A percentile compares a stretch with the other conserved stretches of the same genome.
These are phyloP conservation scores for Scutellaria galericulata DNA, from an alignment of 257 asterid species.

Conservation along the genomic window DNA sequence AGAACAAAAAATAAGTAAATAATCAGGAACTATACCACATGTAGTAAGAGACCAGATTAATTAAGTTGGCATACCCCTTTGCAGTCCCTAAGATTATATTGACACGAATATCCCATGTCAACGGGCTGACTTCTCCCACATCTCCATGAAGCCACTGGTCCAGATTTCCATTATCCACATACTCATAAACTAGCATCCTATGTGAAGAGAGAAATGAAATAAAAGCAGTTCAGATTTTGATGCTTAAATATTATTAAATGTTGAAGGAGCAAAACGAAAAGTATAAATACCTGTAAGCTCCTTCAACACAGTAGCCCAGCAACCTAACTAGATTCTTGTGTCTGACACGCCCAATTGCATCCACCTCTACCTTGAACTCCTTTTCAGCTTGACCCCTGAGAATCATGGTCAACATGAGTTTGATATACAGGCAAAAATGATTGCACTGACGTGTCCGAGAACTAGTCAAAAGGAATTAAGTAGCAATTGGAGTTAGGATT, in stretches of 20 bases:
- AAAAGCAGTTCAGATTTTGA: slow-evolving; percentile 34
- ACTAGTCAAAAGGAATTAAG: background rate
- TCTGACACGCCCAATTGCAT: slow-evolving; percentile 94
- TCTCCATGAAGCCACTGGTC: slow-evolving; percentile 99
- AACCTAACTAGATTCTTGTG: slow-evolving; percentile 97
- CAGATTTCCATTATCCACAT: slow-evolving; percentile 91
- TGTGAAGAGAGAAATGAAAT: slow-evolving; percentile 11
- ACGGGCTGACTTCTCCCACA: slow-evolving; percentile 92
- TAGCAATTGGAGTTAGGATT: background rate
- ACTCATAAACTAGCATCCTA: slow-evolving; percentile 97
- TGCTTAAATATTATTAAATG: background rate
- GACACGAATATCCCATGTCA: slow-evolving; percentile 92
- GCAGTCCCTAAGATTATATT: slow-evolving; percentile 86
- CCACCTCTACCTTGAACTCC: slow-evolving; percentile 97
- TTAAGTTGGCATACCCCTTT: slow-evolving; percentile 63
- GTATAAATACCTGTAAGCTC: slow-evolving; percentile 79
- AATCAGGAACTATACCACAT: background rate
- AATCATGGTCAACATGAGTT: slow-evolving; percentile 31
- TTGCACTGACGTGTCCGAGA: slow-evolving; percentile 18
- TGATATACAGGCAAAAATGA: slow-evolving; percentile 21
- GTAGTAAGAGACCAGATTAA: slow-evolving; percentile 26
- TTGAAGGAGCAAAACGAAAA: slow-evolving; percentile 21
- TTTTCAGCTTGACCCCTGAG: slow-evolving; percentile 96
- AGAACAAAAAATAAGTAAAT: slow-evolving; percentile 14
- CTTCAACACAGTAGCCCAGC: slow-evolving; percentile 96